Evolutionary conservation across 768 basidiomycete genomes (phyloP).

Genomic region (Tylopilus sp.): DNA sequence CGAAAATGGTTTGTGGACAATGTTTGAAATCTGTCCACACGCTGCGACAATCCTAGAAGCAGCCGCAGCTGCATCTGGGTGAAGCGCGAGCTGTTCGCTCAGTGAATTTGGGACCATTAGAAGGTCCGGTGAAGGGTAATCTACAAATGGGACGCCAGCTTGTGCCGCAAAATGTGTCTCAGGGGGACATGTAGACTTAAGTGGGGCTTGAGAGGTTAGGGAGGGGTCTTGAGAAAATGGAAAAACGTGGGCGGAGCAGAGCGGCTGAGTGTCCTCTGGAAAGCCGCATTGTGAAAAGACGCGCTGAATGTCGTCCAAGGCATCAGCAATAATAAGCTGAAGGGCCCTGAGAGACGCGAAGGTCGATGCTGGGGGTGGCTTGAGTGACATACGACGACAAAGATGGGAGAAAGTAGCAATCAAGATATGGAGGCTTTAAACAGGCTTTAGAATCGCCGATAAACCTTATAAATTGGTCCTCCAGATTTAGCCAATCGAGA

Average conservation of each 20-base stretch:
- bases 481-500: too few species aligned
- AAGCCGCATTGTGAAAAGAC: slow-evolving; percentile 40
- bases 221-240: slow-evolving; percentile 33
- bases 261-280: slow-evolving; percentile 10
- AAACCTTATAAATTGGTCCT: too few species aligned
- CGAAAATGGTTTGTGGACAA: slow-evolving; percentile 65
- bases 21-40: slow-evolving; percentile 61
- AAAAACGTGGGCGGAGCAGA: slow-evolving; percentile 9
- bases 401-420: background rate
- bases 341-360: slow-evolving; percentile 62
- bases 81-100: slow-evolving; percentile 53
- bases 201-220: slow-evolving; percentile 31
- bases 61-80: slow-evolving; percentile 58
- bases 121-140: slow-evolving; percentile 57
- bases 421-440: slow-evolving; percentile 24
- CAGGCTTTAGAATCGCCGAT: too few species aligned
- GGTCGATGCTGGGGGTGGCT: slow-evolving; percentile 44
- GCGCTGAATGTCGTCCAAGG: slow-evolving; percentile 64
- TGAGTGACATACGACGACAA: slow-evolving; percentile 14
- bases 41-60: slow-evolving; percentile 66
- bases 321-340: slow-evolving; percentile 63
- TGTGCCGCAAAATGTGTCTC: background rate
- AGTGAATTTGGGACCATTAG: slow-evolving; percentile 44
- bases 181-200: slow-evolving; percentile 24
- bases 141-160: slow-evolving; percentile 16